Conservation (phyloP, 2,329 filamentous ascomycete genomes). For the Zymoseptoria pseudotritici region DNA sequence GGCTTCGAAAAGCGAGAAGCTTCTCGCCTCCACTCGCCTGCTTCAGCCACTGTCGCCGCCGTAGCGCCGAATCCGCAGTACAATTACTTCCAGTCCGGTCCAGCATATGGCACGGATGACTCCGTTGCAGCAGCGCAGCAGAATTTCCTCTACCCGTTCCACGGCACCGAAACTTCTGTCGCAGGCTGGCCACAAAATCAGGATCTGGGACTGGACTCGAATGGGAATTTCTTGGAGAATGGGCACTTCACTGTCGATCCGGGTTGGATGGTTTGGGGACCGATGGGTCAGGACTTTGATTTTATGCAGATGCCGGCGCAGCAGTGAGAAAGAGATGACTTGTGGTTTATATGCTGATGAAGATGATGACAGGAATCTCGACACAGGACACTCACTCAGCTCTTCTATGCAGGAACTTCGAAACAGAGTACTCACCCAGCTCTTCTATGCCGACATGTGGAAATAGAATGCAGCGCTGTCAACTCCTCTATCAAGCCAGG, state of each 20-base stretch:
- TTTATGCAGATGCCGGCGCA: background rate
- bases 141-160: background rate
- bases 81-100: background rate
- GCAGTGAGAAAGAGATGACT: background rate
- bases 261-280: background rate
- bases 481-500: too few species aligned
- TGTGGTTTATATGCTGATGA: background rate
- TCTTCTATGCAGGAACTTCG: background rate
- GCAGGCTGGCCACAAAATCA: background rate
- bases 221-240: background rate
- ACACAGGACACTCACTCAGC: background rate
- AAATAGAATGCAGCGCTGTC: background rate
- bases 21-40: background rate
- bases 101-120: background rate
- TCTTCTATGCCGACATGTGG: too few species aligned
- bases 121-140: background rate
- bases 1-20: constrained; percentile 10
- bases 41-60: background rate
- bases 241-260: background rate
- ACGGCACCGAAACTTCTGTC: background rate
- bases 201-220: background rate
- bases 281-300: background rate
- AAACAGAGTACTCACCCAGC: too few species aligned
- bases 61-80: background rate
- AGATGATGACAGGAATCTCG: background rate